Evolutionary conservation across 306 rosid species (phyloP).

Genomic region (Vigna hirtella): DNA sequence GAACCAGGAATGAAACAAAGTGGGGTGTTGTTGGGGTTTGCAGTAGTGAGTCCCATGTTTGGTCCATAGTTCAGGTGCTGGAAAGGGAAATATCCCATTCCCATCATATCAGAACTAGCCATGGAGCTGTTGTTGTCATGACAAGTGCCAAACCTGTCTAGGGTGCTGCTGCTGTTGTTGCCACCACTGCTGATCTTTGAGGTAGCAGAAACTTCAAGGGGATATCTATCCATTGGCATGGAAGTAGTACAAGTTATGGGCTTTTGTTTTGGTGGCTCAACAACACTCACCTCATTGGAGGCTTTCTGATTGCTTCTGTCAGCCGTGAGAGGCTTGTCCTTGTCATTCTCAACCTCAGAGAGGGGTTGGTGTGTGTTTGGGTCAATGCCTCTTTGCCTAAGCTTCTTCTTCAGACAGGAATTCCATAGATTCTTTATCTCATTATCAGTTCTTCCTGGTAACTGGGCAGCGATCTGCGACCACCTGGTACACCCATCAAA

Average conservation of each 20-base stretch:
- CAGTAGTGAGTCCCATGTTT: conserved; percentile 47
- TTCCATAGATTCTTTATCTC: conserved; percentile 96
- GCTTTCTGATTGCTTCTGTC: conserved; percentile 55
- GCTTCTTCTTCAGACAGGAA: conserved; percentile 91
- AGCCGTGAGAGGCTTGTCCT: conserved; percentile 38
- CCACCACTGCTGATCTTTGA: conserved; percentile 44
- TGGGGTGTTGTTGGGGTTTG: conserved; percentile 30
- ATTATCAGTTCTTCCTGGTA: conserved; percentile 94
- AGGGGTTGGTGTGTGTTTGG: conserved; percentile 89
- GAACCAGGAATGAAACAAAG: conserved; percentile 60
- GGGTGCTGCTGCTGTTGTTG: conserved; percentile 43
- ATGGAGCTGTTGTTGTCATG: conserved; percentile 55
- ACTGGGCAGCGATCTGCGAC: conserved; percentile 96
- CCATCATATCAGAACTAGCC: conserved; percentile 54
- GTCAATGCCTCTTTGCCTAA: conserved; percentile 87
- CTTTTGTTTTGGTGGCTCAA: conserved; percentile 44
- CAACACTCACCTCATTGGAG: conserved; percentile 51
- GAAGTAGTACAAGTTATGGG: not conserved
- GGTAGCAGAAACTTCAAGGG: conserved; percentile 51
- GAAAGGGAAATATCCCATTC: conserved; percentile 59
- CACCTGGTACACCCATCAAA: conserved; percentile 58
- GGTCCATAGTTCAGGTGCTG: conserved; percentile 56
- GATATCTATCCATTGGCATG: conserved; percentile 42
- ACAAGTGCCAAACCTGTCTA: conserved; percentile 49
- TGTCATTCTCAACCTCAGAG: conserved; percentile 50